These are phyloP conservation scores for Biscogniauxia sp. DNA, from an alignment of 2,329 filamentous ascomycete species.

Conservation along the genomic window DNA sequence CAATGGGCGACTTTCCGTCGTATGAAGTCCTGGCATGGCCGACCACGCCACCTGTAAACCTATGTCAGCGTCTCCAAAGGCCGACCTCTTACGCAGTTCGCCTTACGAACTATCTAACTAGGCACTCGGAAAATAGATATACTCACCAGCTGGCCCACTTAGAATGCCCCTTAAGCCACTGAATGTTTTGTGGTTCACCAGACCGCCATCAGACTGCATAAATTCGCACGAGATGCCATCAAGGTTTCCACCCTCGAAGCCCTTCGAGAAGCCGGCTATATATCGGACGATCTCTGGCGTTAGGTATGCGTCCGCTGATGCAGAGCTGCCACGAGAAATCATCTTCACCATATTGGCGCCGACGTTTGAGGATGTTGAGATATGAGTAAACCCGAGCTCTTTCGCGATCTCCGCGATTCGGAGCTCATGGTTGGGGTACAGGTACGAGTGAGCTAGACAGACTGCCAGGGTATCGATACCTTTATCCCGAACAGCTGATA, in stretches of 20 bases:
- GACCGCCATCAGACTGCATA: slow-evolving; percentile 39
- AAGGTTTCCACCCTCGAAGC: slow-evolving; percentile 16
- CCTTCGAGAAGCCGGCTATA: slow-evolving; percentile 18
- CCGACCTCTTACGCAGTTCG: neutral
- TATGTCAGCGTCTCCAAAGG: neutral
- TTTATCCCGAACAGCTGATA: slow-evolving; percentile 3
- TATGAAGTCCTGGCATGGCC: slow-evolving; percentile 72
- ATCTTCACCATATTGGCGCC: slow-evolving; percentile 25
- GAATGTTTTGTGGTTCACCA: slow-evolving; percentile 59
- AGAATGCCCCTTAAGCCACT: slow-evolving; percentile 69
- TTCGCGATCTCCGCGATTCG: slow-evolving; percentile 59
- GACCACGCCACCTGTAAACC: slow-evolving; percentile 59
- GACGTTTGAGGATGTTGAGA: slow-evolving; percentile 24
- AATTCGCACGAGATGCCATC: slow-evolving; percentile 29
- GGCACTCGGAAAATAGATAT: neutral
- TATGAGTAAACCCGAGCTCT: slow-evolving; percentile 21
- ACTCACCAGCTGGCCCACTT: slow-evolving; percentile 62
- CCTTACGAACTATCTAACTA: neutral
- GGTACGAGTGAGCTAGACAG: slow-evolving; percentile 61
- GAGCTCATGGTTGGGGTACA: slow-evolving; percentile 64
- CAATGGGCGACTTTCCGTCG: slow-evolving; percentile 65
- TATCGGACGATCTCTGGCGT: slow-evolving; percentile 23
- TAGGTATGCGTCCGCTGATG: slow-evolving; percentile 23
- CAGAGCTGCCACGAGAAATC: slow-evolving; percentile 24
- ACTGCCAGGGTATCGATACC: slow-evolving; percentile 12